Evolutionary conservation across 257 asterid species (phyloP), one percentile per base, ranked within the genome.

Genomic region (Misopates orontium): DNA sequence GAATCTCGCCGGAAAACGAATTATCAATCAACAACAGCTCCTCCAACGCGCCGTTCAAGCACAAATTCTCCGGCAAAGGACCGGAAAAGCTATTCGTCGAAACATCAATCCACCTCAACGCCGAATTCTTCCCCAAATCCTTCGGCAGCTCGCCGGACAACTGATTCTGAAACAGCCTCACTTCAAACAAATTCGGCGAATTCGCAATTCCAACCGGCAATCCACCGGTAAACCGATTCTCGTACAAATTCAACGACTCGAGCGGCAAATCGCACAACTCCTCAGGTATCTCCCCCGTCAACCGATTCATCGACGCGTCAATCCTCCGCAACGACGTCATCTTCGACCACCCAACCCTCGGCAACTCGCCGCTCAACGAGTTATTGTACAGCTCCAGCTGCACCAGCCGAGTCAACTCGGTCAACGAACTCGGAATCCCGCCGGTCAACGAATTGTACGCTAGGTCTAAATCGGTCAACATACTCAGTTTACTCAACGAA

Each of bases 381-480:
- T 94, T 94, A 62, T 88, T 94, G 53, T 85, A 94, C 42, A 94
- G 96, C 88, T 94, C 99, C 42, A 94, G 70, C 77, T 94, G 99
- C 1, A 86, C 91, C 39, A 51, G 77, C 66, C 85, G 81, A 14
- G 83, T 74, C 63, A 94, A 77, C 74, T 80, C 91, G 4, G 96
- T 85, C 68, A 94, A 70, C 52, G 95, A 79, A 53, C 78, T 65
- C 64, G 98, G 99, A 7, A 94, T 79, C 22, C 71, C 51, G 23
- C 99, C 98, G 64, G 78, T 79, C 16, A 93, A 62, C 17, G 75
- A 60, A 80, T 93, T 93, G 70, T 74, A 67, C 17, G 99, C 95
- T 67, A 93, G 73, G 77, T 93, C 99, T 78, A 93, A 81, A 71
- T 93, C 95, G 18, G 81, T 67, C 18, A 93, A 88, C 56, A 72